Base-by-base conservation (phyloP, 2,329 filamentous ascomycete genomes). In the Magnaporthiopsis poae region DNA sequence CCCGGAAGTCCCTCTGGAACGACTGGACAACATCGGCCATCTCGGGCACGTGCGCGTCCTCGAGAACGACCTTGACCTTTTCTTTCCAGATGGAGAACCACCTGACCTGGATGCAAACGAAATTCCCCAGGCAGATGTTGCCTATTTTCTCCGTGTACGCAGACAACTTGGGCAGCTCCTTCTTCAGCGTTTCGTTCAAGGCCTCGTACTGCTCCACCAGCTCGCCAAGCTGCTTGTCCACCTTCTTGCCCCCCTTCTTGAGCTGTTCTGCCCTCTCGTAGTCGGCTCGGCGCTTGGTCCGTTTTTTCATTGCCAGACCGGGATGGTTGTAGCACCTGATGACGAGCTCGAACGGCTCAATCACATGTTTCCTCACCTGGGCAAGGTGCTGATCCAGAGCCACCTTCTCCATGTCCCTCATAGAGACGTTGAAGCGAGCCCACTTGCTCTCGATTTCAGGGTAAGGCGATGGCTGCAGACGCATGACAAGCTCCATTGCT, bases 361-460 rank as follows among this genome's bases (percentile, higher is more conserved):
- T 91, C 63, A 96, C 91, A 72, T 89, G 88, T 74, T 89, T 91
- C 65, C 90, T 86, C 62, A 98, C 89, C 72, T 89, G 84, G 8
- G 79, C 76, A 68, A 88, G 79, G 81, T 86, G 93, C 71, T 94
- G 90, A 68, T 92, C 90, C 29, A 98, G 81, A 5, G 90, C 90
- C 69, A 92, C 86, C 68, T 88, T 90, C 72, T 93, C 88, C 70
- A 98, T 87, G 72, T 97, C 93, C 70, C 90, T 86, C 78, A 96
- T 90, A 46, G 90, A 90, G 73, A 92, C 87, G 70, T 92, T 94
- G 77, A 96, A 95, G 69, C 89, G 90, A 64, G 92, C 90, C 91
- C 94, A 98, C 75, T 96, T 96, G 80, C 90, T 93, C 77, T 97
- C 93, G 60, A 96, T 81, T 75, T 98, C 93, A 0, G 91, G 88